Evolutionary conservation across 2,329 filamentous ascomycete species (phyloP).

Genomic region (Fusarium sp.): DNA sequence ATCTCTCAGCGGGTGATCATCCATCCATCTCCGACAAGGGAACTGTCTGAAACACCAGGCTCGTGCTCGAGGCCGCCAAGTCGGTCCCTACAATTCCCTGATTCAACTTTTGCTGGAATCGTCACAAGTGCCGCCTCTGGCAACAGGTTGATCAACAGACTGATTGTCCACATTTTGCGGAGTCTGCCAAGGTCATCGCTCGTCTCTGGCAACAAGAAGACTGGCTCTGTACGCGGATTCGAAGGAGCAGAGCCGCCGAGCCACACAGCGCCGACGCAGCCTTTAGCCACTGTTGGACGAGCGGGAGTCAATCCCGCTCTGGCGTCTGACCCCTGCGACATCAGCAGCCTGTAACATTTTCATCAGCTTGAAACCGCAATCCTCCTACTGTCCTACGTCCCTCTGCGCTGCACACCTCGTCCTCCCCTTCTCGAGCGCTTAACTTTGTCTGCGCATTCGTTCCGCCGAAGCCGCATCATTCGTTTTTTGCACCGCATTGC

Average conservation of each 20-base stretch:
- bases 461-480: conserved; percentile 11
- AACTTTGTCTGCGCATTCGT: conserved; percentile 24
- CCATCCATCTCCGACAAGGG: conserved; percentile 20
- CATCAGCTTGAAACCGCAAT: conserved; percentile 46
- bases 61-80: conserved; percentile 17
- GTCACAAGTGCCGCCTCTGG: neutral
- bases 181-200: conserved; percentile 22
- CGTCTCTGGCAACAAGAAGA: neutral
- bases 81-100: conserved; percentile 22
- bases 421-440: conserved; percentile 6
- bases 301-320: conserved; percentile 12
- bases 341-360: conserved; percentile 41
- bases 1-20: conserved; percentile 36
- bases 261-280: conserved; percentile 36
- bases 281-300: conserved; percentile 32
- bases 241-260: conserved; percentile 22
- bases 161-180: conserved; percentile 4
- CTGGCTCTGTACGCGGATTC: conserved; percentile 12
- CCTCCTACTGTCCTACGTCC: conserved; percentile 22
- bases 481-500: conserved; percentile 4
- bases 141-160: conserved; percentile 4
- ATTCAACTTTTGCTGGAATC: conserved; percentile 10
- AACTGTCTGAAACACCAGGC: conserved; percentile 36
- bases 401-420: conserved; percentile 3
- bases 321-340: conserved; percentile 34